phyloP scores from a whole-genome alignment of 2,329 filamentous ascomycete species.

The Pseudopithomyces chartarum region DNA sequence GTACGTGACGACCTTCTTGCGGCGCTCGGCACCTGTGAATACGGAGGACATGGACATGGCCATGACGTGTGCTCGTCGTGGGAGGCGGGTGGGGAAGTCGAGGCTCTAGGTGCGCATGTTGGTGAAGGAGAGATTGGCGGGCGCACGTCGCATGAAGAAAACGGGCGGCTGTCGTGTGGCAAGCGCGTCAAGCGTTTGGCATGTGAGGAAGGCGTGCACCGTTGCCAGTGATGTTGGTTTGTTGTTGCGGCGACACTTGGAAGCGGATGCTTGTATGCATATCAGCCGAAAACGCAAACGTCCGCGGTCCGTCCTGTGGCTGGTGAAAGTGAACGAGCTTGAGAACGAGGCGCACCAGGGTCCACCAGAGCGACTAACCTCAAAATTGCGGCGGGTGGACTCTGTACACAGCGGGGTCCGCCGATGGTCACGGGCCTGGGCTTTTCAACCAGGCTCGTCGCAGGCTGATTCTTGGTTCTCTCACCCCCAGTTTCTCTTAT shows the following conservation, averaged over 20 bases:
- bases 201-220: neutral
- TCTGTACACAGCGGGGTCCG: constrained; percentile 27
- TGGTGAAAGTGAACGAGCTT: constrained; percentile 13
- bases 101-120: constrained; percentile 28
- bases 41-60: constrained; percentile 32
- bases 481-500: constrained; percentile 21
- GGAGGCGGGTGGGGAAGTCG: constrained; percentile 13
- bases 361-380: constrained; percentile 20
- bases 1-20: constrained; percentile 47
- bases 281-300: neutral
- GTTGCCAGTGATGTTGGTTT: neutral
- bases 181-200: neutral
- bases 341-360: constrained; percentile 12
- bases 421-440: constrained; percentile 42
- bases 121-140: neutral
- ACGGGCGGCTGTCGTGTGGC: neutral
- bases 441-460: constrained; percentile 20
- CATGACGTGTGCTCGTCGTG: constrained; percentile 22
- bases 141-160: neutral
- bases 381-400: constrained; percentile 24
- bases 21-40: constrained; percentile 37
- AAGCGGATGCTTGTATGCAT: neutral
- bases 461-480: constrained; percentile 22
- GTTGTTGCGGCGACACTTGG: neutral
- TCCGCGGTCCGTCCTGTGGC: constrained; percentile 13